Base-by-base conservation (phyloP, 768 basidiomycete species). In the Suillus discolor region DNA sequence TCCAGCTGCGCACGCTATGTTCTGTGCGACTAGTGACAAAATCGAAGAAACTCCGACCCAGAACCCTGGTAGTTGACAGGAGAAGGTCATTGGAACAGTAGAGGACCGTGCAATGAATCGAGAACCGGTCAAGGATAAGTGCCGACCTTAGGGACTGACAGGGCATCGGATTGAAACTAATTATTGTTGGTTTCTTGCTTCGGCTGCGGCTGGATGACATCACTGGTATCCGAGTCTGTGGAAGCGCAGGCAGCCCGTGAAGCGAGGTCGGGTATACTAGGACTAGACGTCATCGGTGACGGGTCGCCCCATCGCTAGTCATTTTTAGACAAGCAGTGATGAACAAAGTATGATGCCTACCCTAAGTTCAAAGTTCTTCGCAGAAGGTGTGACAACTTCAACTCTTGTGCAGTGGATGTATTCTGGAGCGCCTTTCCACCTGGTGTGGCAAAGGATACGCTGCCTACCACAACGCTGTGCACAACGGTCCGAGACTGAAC, bases 51-150 rank as follows among this genome's bases (percentile, higher is more conserved):
- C 82, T 83, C 25, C 90, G 83, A 28, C 84, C 85, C 74, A 89
- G 85, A 23, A 86, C 85, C 16, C 78, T 75, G n/a, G 81, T 84
- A 13, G 88, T 84, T 9, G 83, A 79, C 42, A 94, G 72, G 38
- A 94, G 78, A 65, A 87, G 82, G 70, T 91, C 87, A 69, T 94
- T 93, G 25, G 90, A 87, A 75, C 89, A 89, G 71, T 92, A 91
- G 57, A 87, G 73, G 45, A 94, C 83, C 0, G 84, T 83, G 73
- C 89, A 91, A 66, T 83, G 80, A 65, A 83, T 75, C 8, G 87
- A 85, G 78, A 94, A 94, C 54, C 92, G 85, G 74, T 94, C 85
- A 34, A 94, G 85, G 70, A 94, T 92, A 63, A 94, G 83, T n/a
- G 91, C 90, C 2, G 90, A 90, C 49, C 92, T 85, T 63, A 85